Conservation (phyloP, 768 basidiomycete species). For the Boletus rex-veris region DNA sequence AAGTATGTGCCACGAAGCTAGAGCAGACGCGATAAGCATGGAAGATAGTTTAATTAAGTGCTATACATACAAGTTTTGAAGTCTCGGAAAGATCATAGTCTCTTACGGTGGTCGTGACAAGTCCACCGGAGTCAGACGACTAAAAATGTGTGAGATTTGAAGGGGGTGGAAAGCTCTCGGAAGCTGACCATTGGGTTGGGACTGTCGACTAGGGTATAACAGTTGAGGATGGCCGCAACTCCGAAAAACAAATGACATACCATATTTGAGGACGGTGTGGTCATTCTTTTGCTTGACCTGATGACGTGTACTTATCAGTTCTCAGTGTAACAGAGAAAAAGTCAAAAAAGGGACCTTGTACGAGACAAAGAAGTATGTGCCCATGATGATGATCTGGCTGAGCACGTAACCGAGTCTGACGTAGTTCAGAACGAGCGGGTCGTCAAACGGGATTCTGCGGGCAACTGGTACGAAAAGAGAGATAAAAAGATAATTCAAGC, state of each 20-base stretch:
- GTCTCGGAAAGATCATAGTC: slow-evolving; percentile 93
- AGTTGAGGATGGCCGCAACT: background rate
- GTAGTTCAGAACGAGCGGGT: slow-evolving; percentile 76
- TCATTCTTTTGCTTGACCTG: slow-evolving; percentile 96
- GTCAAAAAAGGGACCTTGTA: slow-evolving; percentile 45
- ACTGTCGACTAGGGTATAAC: slow-evolving; percentile 58
- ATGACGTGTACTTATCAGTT: slow-evolving; percentile 14
- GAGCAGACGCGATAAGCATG: background rate
- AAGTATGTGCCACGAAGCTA: slow-evolving; percentile 67
- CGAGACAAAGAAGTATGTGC: slow-evolving; percentile 77
- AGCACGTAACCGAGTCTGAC: slow-evolving; percentile 82
- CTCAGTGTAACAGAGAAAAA: background rate
- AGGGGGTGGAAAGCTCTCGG: background rate
- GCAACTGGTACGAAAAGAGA: slow-evolving; percentile 55
- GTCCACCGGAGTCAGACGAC: slow-evolving; percentile 64
- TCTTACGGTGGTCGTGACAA: slow-evolving; percentile 86
- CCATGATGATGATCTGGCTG: slow-evolving; percentile 69
- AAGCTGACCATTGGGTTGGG: slow-evolving; percentile 67
- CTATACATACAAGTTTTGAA: slow-evolving; percentile 65
- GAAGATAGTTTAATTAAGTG: slow-evolving; percentile 14
- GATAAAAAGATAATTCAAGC: background rate
- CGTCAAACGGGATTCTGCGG: slow-evolving; percentile 85
- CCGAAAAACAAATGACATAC: slow-evolving; percentile 39
- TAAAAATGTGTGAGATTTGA: slow-evolving; percentile 19
- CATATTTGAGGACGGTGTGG: slow-evolving; percentile 93